A percentile compares a stretch with the other conserved stretches of the same genome.
phyloP scores from a whole-genome alignment of 345 rosid species.

The Turnera subulata region DNA sequence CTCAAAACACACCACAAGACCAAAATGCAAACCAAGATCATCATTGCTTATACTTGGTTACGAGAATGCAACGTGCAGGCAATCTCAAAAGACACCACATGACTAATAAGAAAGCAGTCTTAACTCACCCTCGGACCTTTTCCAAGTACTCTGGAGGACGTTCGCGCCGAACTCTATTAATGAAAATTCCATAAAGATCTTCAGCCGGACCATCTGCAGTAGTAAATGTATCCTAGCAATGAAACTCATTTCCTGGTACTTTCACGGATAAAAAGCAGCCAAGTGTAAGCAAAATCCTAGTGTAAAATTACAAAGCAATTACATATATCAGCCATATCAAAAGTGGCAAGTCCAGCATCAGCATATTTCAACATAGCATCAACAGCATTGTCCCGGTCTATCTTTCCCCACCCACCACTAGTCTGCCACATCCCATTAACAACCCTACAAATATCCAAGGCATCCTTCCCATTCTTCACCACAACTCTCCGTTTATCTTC shows the following conservation, averaged over 20 bases:
- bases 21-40: not conserved
- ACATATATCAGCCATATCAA: slow-evolving; percentile 67
- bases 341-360: slow-evolving; percentile 48
- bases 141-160: slow-evolving; percentile 71
- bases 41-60: too few species aligned
- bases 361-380: slow-evolving; percentile 58
- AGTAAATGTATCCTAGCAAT: slow-evolving; percentile 3
- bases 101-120: not conserved
- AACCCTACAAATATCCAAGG: slow-evolving; percentile 45
- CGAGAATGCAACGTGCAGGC: not conserved
- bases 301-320: slow-evolving; percentile 1
- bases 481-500: slow-evolving; percentile 27
- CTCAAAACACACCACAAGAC: not conserved
- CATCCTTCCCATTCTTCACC: slow-evolving; percentile 50
- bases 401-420: slow-evolving; percentile 59
- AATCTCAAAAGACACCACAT: not conserved
- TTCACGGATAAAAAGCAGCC: not conserved
- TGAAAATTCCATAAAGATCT: slow-evolving; percentile 90
- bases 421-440: slow-evolving; percentile 74
- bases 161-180: slow-evolving; percentile 73
- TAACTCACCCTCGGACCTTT: slow-evolving; percentile 69
- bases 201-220: slow-evolving; percentile 85
- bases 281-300: not conserved
- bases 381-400: slow-evolving; percentile 38
- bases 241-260: not conserved